Base-by-base conservation (phyloP, 305 asterid species). In the Fraxinus sp. region DNA sequence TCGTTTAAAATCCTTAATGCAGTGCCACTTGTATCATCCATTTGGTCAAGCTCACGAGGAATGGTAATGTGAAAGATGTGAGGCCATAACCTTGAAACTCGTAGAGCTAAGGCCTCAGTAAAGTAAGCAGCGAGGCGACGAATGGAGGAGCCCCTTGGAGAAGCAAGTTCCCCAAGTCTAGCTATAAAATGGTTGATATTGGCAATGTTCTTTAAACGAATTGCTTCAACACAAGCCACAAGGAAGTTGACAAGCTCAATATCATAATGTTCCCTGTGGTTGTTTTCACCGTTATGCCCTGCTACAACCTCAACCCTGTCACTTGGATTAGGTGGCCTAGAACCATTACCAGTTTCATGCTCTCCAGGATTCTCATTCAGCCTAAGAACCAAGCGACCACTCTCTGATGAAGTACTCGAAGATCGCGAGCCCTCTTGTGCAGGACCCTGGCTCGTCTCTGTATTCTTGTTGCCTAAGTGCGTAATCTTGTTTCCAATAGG, bases 111-210 rank as follows among this genome's bases (percentile, higher is more conserved):
- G 68, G 92, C 99, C 91, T 97, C 99, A 0, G 99, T 93, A 91
- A 88, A 97, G 88, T 95, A 97, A 9, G 97, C 92, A 8, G 86
- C 85, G 43, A 97, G 88, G 46, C 98, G 97, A 83, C 90, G 91
- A 0, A 95, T 78, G 0, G 97, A 85, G 49, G 98, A 89, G 33
- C 97, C 97, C 16, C 88, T 87, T 0, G 98, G 98, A 57, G 99
- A 97, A 20, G 98, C 97, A 22, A 92, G 94, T 84, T 92, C 95
- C 5, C 99, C 99, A 1, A 97, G 89, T 77, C 96, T 90, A 24
- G 91, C 90, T 5, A 97, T 89, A 83, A 91, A 88, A 84, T 92
- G 97, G 86, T 88, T 90, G 16, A 91, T 74, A 1, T 87, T 88
- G 4, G 94, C 82, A n/a, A 93, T 78, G 86, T 97, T 91, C 75